A percentile compares a stretch with the other conserved stretches of the same genome.
Conservation (phyloP, 257 asterid genomes). For the Jaltomata sinuosa region DNA sequence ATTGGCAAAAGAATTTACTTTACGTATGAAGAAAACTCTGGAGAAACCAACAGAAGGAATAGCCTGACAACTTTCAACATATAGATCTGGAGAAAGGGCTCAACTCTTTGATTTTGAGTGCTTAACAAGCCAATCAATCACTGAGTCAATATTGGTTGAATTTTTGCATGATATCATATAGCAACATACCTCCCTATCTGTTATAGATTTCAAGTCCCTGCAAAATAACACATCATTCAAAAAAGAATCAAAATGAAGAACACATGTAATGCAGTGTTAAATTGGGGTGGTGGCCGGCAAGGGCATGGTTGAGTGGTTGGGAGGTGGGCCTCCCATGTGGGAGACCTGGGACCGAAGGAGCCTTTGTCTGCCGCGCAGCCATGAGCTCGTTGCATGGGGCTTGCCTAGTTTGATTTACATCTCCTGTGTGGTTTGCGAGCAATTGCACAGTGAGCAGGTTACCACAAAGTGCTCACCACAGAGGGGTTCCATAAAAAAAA, state of each 20-base stretch:
- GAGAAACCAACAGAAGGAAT: not conserved
- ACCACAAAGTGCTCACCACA: no score
- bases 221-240: not conserved
- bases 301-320: no score
- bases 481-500: no score
- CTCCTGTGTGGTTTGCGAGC: no score
- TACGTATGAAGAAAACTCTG: not conserved
- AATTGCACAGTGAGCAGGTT: no score
- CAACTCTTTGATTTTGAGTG: conserved; percentile 89
- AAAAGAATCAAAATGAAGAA: not conserved
- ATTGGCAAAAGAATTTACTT: not conserved
- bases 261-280: not conserved
- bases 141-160: conserved; percentile 90
- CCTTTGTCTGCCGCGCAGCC: no score
- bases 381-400: no score
- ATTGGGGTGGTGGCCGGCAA: no score
- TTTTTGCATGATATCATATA: conserved; percentile 96
- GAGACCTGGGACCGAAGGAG: no score
- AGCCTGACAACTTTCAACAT: not conserved
- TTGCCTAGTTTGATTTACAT: no score
- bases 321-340: no score
- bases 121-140: conserved; percentile 92
- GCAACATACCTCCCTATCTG: conserved; percentile 97
- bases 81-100: not conserved
- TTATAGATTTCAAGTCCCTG: conserved; percentile 78